Evolutionary conservation across 2,329 filamentous ascomycete genomes (phyloP).

Genomic region (Fulvia fulva): DNA sequence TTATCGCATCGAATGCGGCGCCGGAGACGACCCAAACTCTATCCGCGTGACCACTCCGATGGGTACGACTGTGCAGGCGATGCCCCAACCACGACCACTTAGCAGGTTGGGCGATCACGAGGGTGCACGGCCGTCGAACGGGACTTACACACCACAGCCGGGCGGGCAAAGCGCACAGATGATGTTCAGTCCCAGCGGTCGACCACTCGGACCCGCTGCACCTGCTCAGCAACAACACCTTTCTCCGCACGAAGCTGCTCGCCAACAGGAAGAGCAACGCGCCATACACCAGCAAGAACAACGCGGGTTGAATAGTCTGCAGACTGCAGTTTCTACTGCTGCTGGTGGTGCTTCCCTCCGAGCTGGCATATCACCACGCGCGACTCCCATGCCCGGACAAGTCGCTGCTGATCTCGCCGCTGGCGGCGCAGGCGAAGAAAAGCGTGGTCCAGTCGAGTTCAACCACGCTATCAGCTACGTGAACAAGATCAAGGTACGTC

Average conservation of each 20-base stretch:
- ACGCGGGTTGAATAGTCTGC: slow-evolving; percentile 61
- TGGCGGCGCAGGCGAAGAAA: slow-evolving; percentile 60
- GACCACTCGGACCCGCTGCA: slow-evolving; percentile 40
- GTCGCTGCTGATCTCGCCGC: slow-evolving; percentile 50
- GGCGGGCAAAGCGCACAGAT: slow-evolving; percentile 34
- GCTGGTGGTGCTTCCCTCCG: slow-evolving; percentile 47
- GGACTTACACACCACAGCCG: slow-evolving; percentile 40
- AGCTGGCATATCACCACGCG: slow-evolving; percentile 49
- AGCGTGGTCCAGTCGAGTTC: slow-evolving; percentile 92
- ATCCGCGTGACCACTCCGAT: slow-evolving; percentile 96
- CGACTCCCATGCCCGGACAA: slow-evolving; percentile 52
- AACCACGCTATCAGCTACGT: slow-evolving; percentile 99
- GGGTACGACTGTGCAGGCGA: slow-evolving; percentile 91
- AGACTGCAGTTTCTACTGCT: slow-evolving; percentile 59
- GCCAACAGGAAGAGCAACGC: slow-evolving; percentile 26
- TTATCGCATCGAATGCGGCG: slow-evolving; percentile 93
- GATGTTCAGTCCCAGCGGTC: slow-evolving; percentile 43
- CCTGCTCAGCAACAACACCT: slow-evolving; percentile 26
- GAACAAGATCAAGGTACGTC: slow-evolving; percentile 93
- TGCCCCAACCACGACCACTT: slow-evolving; percentile 54
- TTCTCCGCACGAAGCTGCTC: slow-evolving; percentile 26
- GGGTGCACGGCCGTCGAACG: slow-evolving; percentile 28
- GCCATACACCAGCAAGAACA: slow-evolving; percentile 35
- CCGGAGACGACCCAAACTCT: slow-evolving; percentile 88
- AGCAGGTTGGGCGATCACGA: slow-evolving; percentile 25